Evolutionary conservation across 805 yeast genomes (phyloP), one percentile per base, ranked within the genome.

Genomic region (Monosporozyma siamensis): DNA sequence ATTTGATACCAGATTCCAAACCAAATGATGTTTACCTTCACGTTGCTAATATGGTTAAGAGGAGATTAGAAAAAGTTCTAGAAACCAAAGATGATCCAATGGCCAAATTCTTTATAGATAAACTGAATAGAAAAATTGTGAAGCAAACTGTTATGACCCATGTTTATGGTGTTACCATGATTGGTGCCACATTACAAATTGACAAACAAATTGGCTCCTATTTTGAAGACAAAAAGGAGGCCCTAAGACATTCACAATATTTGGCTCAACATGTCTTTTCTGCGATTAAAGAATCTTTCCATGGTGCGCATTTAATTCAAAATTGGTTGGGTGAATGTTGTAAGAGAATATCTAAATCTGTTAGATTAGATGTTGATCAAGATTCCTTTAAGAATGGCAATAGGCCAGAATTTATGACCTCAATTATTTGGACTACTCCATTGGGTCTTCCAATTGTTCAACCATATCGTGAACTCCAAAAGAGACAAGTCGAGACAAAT

Each of bases 101-200:
- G 43, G 90, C 89, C 1, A 44, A 44, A 9, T 40, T 50, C 29
- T 64, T 83, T 32, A 68, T 72, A 44, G 83, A 80, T 40, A 73
- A 78, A 46, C 75, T 90, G 44, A 74, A 80, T 15, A 75, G 98
- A 53, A 90, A 90, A 58, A 81, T 92, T 37, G 95, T 92, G 29
- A 90, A 90, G 59, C 98, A 90, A 61, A 87, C 98, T 0, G 97
- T 90, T 21, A 90, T 90, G 98, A 90, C 98, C 0, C 89, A 88
- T 55, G 98, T 90, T 29, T 90, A 90, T 59, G 98, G 98, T 54
- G 98, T 90, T 10, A 90, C 98, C 0, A 87, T 75, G 58, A 75
- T 86, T 48, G 98, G 98, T 14, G 98, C 97, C 0, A 77, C 86
- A 14, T 81, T 80, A 3, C 98, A 90, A 65, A 87, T 90, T 55